These are phyloP conservation scores for Globisporangium spinosum DNA, from an alignment of 352 stramenopile genomes.

Conservation along the genomic window DNA sequence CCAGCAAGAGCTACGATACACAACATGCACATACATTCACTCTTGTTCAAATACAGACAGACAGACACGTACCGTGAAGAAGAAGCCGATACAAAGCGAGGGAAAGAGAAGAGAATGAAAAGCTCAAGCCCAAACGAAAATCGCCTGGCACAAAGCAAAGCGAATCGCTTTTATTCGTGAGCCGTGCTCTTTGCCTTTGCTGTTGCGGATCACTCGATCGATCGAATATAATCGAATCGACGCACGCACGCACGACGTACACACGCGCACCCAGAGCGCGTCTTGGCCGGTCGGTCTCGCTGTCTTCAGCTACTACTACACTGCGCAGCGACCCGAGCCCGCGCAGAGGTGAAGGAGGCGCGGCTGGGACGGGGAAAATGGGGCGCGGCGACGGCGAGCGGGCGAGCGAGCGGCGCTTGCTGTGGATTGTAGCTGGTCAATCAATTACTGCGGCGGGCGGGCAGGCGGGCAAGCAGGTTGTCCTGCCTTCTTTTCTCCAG, in stretches of 20 bases:
- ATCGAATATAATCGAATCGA: neutral
- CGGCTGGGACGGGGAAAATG: slow-evolving; percentile 5
- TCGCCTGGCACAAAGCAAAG: neutral
- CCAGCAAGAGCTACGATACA: neutral
- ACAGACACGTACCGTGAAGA: neutral
- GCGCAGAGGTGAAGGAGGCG: slow-evolving; percentile 5
- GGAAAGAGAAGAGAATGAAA: neutral
- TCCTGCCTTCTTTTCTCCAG: slow-evolving; percentile 4
- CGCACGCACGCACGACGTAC: neutral
- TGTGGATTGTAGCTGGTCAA: slow-evolving; percentile 9
- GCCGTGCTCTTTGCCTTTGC: neutral
- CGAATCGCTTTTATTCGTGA: neutral
- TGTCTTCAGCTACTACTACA: neutral
- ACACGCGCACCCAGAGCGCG: neutral
- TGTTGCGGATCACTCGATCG: neutral
- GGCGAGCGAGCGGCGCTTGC: neutral
- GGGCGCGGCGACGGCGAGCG: slow-evolving; percentile 4
- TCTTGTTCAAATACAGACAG: neutral
- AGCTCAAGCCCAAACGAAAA: neutral
- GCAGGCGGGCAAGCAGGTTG: neutral
- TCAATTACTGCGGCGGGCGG: slow-evolving; percentile 6
- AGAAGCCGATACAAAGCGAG: neutral
- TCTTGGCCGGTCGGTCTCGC: neutral
- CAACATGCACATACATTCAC: slow-evolving; percentile 1
- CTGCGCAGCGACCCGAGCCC: slow-evolving; percentile 6